These are phyloP conservation scores for Rhodosporidiobolus sp. DNA, from an alignment of 768 basidiomycete species.

Conservation along the genomic window DNA sequence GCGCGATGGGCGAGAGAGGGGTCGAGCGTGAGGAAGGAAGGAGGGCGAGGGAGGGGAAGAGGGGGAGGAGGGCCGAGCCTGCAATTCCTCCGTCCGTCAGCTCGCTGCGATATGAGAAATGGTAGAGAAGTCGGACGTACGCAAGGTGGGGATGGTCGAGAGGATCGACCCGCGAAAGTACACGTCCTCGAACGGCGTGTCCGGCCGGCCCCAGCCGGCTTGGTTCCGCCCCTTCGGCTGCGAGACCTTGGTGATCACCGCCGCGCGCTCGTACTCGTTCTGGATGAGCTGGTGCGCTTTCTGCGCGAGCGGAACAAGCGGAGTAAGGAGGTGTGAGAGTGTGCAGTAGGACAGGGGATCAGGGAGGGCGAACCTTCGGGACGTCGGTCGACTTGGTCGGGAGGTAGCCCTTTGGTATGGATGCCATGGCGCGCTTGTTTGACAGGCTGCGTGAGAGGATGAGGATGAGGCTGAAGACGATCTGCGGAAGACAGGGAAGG, in stretches of 20 bases:
- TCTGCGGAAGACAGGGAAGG: not conserved
- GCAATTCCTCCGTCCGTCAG: too few species aligned
- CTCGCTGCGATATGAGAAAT: not conserved
- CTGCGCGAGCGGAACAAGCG: not conserved
- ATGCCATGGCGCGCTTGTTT: not conserved
- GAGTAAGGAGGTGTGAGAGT: not conserved
- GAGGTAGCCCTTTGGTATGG: constrained; percentile 20
- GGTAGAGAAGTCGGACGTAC: not conserved
- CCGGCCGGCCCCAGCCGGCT: constrained; percentile 16
- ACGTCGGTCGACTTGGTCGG: constrained; percentile 9
- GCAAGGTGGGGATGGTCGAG: constrained; percentile 8
- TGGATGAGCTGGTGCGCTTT: constrained; percentile 11
- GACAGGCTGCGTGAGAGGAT: not conserved
- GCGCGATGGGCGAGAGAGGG: constrained; percentile 18
- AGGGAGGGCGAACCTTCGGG: not conserved
- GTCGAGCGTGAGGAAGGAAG: not conserved
- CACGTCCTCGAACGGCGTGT: not conserved
- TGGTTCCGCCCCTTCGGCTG: constrained; percentile 14
- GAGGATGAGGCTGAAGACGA: constrained; percentile 3
- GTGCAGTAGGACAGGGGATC: too few species aligned
- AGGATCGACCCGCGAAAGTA: constrained; percentile 21
- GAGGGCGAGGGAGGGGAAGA: not conserved
- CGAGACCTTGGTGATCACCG: constrained; percentile 14
- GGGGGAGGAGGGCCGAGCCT: constrained; percentile 4
- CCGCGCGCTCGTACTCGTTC: constrained; percentile 21